Percentiles rank a stretch among this genome's conserved stretches.
phyloP scores from a whole-genome alignment of 768 basidiomycete species.

The Lactarius tabidus region DNA sequence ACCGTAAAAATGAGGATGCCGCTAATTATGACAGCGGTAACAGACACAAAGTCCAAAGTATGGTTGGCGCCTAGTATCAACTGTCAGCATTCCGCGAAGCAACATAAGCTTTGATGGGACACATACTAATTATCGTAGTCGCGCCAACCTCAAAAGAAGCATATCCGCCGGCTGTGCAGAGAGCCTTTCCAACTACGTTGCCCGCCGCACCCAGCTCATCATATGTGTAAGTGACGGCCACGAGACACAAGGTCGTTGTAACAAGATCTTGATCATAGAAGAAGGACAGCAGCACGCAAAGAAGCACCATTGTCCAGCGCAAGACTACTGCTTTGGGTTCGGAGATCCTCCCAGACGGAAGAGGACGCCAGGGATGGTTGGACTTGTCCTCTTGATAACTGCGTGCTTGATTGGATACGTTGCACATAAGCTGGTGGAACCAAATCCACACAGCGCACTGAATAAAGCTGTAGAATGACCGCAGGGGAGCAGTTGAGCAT shows the following conservation, averaged over 20 bases:
- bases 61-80: constrained; percentile 4
- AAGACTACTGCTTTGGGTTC: constrained; percentile 21
- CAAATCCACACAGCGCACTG: constrained; percentile 27
- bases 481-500: constrained; percentile 21
- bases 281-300: constrained; percentile 22
- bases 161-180: constrained; percentile 26
- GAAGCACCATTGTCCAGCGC: constrained; percentile 23
- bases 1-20: constrained; percentile 27
- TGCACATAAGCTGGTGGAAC: constrained; percentile 29
- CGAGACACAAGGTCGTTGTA: constrained; percentile 24
- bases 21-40: constrained; percentile 23
- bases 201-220: constrained; percentile 18
- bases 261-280: constrained; percentile 23
- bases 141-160: constrained; percentile 27
- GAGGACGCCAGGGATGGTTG: constrained; percentile 30
- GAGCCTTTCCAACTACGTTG: constrained; percentile 23
- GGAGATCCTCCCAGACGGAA: constrained; percentile 28
- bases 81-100: not conserved
- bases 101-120: not conserved
- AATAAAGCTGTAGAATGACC: constrained; percentile 8
- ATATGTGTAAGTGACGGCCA: constrained; percentile 23
- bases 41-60: constrained; percentile 19
- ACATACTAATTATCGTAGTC: constrained; percentile 20
- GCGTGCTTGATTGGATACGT: constrained; percentile 29
- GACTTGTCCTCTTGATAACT: constrained; percentile 27